Evolutionary conservation across 2,329 filamentous ascomycete genomes (phyloP).

Genomic region (Annulohypoxylon truncatum): DNA sequence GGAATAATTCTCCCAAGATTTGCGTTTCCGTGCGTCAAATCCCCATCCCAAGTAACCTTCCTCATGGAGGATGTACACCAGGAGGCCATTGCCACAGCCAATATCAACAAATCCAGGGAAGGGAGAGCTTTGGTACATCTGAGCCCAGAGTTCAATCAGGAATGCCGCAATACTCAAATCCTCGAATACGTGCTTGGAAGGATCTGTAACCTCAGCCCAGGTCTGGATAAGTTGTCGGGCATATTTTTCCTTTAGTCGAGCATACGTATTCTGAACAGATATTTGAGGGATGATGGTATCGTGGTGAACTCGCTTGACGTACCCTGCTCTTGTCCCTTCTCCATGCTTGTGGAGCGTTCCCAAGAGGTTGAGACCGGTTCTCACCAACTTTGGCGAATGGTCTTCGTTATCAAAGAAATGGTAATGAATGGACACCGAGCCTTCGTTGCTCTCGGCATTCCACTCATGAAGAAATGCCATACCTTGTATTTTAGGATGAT

Average conservation of each 20-base stretch:
- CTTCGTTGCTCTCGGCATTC: constrained; percentile 56
- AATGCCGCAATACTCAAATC: constrained; percentile 92
- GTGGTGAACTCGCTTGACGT: constrained; percentile 85
- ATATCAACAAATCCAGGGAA: constrained; percentile 97
- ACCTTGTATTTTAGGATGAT: constrained; percentile 81
- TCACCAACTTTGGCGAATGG: constrained; percentile 62
- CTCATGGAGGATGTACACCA: constrained; percentile 82
- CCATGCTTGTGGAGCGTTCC: constrained; percentile 79
- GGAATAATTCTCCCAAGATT: constrained; percentile 82
- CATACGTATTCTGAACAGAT: constrained; percentile 84
- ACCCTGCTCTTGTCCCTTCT: constrained; percentile 71
- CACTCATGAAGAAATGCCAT: constrained; percentile 82
- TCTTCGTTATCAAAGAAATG: constrained; percentile 59
- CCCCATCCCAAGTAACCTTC: constrained; percentile 91
- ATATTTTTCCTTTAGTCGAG: constrained; percentile 81
- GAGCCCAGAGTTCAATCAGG: constrained; percentile 88
- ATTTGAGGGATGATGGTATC: constrained; percentile 83
- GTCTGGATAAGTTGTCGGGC: constrained; percentile 74
- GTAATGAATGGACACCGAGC: constrained; percentile 71
- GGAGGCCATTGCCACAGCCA: constrained; percentile 92
- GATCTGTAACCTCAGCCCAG: constrained; percentile 91
- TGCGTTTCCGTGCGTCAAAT: constrained; percentile 88
- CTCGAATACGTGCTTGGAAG: constrained; percentile 93
- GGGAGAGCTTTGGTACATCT: constrained; percentile 73
- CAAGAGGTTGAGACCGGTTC: constrained; percentile 77